Conservation (phyloP, 2,329 filamentous ascomycete genomes). For the Cladophialophora chaetospira region DNA sequence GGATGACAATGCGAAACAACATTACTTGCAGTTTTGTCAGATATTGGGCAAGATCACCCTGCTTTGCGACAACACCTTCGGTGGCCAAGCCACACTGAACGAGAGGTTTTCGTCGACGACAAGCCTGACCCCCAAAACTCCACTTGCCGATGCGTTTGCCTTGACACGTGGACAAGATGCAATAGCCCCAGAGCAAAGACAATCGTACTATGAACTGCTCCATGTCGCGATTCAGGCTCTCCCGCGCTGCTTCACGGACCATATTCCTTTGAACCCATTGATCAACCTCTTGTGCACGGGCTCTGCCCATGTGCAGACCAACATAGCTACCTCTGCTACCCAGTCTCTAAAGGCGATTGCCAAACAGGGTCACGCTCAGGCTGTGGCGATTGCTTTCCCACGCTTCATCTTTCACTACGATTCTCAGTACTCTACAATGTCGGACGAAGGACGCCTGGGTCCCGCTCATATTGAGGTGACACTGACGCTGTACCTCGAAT, state of each 20-base stretch:
- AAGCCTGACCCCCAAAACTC: constrained; percentile 73
- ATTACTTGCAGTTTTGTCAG: constrained; percentile 89
- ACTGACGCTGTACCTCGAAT: constrained; percentile 84
- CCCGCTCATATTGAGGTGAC: constrained; percentile 94
- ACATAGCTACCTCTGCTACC: constrained; percentile 89
- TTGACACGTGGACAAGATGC: constrained; percentile 83
- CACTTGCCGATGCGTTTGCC: constrained; percentile 90
- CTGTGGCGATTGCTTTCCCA: constrained; percentile 94
- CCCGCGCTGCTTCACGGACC: constrained; percentile 86
- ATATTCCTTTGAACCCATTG: constrained; percentile 88
- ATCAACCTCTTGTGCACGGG: constrained; percentile 96
- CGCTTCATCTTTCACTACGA: constrained; percentile 99
- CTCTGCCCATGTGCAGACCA: constrained; percentile 89
- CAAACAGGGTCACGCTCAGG: constrained; percentile 86
- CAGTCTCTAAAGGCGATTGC: constrained; percentile 95
- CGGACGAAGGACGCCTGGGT: constrained; percentile 93
- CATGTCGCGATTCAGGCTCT: constrained; percentile 95
- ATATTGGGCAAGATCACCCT: constrained; percentile 95
- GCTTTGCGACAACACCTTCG: constrained; percentile 95
- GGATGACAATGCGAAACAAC: constrained; percentile 76
- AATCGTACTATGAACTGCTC: constrained; percentile 92
- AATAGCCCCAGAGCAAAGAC: constrained; percentile 76
- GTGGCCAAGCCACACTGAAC: constrained; percentile 89
- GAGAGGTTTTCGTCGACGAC: constrained; percentile 80
- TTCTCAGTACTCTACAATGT: constrained; percentile 95